Base-by-base conservation (phyloP, 257 asterid genomes). In the Knoxia roxburghii region DNA sequence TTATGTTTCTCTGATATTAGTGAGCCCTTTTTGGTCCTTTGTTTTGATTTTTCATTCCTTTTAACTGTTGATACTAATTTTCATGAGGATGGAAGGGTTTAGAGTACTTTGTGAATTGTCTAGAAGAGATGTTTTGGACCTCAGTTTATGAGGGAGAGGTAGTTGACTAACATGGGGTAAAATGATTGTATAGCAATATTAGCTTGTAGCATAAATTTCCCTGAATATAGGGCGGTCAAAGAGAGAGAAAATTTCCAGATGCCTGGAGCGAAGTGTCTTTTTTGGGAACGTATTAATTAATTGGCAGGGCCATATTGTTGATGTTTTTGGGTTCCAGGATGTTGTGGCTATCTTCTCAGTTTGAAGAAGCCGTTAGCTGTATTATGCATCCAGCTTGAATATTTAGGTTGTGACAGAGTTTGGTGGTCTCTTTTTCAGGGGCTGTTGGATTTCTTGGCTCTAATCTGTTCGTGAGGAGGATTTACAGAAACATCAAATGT, bases 401-500 rank as follows among this genome's bases (percentile, higher is more conserved):
- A 37, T 3, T 37, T 4, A 37, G 41, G 4, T 3, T 37, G 4
- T 37, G 6, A 3, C 41, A 37, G 6, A 4, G 4, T 37, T 37
- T 37, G 41, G 41, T 37, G 41, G 6, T 37, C 9, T 37, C 41
- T 49, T 68, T 60, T 76, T 72, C 90, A 93, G 98, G 98, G 69
- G 98, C 98, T 45, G 93, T 93, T 76, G 98, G 98, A 65, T 83
- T 77, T 65, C 80, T 93, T 69, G 98, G 98, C 67, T 93, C 98
- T 53, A 86, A 87, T 83, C 81, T 87, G 73, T 93, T 93, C 48
- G 98, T 93, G 65, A 79, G 97, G 86, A 89, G 97, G 86, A 93
- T 93, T 71, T 93, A 93, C 87, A 77, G 88, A 74, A 93, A 93
- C 87, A 93, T 93, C 84, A 93, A 93, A 79, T 85, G 95, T 57